Evolutionary conservation across 2,329 filamentous ascomycete genomes (phyloP).

Genomic region (Venturia effusa): DNA sequence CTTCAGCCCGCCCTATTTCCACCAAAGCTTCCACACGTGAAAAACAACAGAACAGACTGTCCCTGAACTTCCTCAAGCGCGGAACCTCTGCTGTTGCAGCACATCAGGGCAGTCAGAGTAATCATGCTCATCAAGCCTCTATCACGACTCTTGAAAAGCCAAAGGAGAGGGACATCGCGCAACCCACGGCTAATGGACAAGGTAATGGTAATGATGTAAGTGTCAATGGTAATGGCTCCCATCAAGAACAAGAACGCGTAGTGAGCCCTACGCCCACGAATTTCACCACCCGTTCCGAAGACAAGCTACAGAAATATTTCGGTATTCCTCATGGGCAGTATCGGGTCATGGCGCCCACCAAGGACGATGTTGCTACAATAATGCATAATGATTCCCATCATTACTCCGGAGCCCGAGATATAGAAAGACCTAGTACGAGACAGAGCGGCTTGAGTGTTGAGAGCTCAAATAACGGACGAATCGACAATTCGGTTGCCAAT

Average conservation of each 20-base stretch:
- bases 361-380: background rate
- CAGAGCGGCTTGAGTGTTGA: slow-evolving; percentile 17
- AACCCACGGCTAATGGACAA: slow-evolving; percentile 28
- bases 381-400: background rate
- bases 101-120: background rate
- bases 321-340: slow-evolving; percentile 8
- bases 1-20: background rate
- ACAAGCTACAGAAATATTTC: slow-evolving; percentile 10
- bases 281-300: background rate
- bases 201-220: slow-evolving; percentile 13
- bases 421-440: slow-evolving; percentile 14
- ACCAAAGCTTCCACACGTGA: background rate
- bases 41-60: background rate
- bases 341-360: background rate
- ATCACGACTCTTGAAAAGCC: background rate
- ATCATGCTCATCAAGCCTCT: background rate
- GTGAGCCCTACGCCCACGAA: background rate
- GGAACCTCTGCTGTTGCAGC: background rate
- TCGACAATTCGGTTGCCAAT: slow-evolving; percentile 19
- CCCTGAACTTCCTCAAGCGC: background rate
- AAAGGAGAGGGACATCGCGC: slow-evolving; percentile 26
- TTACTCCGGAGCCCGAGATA: background rate
- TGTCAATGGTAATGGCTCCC: background rate
- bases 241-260: slow-evolving; percentile 1
- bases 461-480: slow-evolving; percentile 32